These are phyloP conservation scores for Globisporangium heterothallicum DNA, from an alignment of 352 stramenopile genomes.

Conservation along the genomic window DNA sequence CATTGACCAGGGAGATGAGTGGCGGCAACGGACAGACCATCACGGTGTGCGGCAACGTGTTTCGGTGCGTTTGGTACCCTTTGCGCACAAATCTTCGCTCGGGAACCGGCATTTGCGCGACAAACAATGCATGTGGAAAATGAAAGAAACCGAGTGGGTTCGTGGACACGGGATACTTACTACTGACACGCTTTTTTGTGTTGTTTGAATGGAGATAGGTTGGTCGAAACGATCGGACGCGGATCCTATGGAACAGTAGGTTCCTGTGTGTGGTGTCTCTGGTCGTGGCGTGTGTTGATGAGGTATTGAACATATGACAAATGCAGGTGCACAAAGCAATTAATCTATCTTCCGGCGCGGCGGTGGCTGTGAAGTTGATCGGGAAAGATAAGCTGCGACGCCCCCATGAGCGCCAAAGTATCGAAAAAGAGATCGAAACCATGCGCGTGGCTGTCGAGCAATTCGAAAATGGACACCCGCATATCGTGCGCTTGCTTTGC, in stretches of 20 bases:
- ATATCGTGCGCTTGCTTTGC: slow-evolving; percentile 75
- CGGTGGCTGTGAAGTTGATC: slow-evolving; percentile 81
- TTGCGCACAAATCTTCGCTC: too few species aligned
- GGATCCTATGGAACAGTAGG: slow-evolving; percentile 79
- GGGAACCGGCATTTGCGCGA: too few species aligned
- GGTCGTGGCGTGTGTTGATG: not conserved
- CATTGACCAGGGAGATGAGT: slow-evolving; percentile 28
- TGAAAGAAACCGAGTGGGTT: too few species aligned
- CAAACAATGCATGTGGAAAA: too few species aligned
- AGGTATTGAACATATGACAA: not conserved
- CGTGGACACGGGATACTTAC: too few species aligned
- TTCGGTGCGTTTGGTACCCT: slow-evolving; percentile 43
- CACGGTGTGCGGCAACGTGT: slow-evolving; percentile 75
- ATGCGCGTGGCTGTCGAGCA: slow-evolving; percentile 82
- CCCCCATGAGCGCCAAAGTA: slow-evolving; percentile 69
- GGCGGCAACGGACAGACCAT: slow-evolving; percentile 66
- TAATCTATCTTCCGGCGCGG: slow-evolving; percentile 65
- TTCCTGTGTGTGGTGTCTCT: not conserved
- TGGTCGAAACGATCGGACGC: slow-evolving; percentile 73
- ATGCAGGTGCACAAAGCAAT: slow-evolving; percentile 78
- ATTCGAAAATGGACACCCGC: slow-evolving; percentile 81
- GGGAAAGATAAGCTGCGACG: slow-evolving; percentile 69
- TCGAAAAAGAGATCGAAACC: slow-evolving; percentile 84
- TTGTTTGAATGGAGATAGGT: slow-evolving; percentile 10
- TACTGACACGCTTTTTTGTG: too few species aligned